Conservation (phyloP, 306 rosid genomes). For the Cicer cuneatum region DNA sequence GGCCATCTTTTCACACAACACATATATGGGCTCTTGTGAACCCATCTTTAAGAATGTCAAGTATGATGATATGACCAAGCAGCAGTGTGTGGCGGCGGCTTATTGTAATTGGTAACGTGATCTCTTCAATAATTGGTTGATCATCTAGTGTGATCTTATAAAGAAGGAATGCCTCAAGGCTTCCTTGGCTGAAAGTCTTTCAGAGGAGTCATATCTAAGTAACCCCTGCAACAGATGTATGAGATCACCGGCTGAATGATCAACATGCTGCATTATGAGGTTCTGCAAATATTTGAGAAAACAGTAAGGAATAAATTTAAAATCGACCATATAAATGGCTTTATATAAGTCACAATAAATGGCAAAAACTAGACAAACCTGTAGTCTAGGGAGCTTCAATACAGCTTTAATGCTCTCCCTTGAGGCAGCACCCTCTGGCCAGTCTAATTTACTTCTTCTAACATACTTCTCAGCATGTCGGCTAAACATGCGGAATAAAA, state of each 20-base stretch:
- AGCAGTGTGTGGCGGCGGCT: neutral
- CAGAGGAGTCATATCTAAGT: constrained; percentile 76
- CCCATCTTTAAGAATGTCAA: neutral
- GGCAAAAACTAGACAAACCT: constrained; percentile 56
- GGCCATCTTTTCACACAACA: neutral
- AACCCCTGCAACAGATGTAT: constrained; percentile 90
- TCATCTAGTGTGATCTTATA: constrained; percentile 57
- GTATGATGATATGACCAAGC: neutral
- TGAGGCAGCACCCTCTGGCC: constrained; percentile 91
- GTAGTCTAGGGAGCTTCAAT: constrained; percentile 80
- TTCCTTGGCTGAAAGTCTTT: constrained; percentile 71
- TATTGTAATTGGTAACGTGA: neutral
- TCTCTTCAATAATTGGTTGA: neutral
- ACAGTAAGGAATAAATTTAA: neutral
- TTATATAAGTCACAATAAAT: neutral
- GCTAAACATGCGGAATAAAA: constrained; percentile 45
- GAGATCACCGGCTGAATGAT: constrained; percentile 93
- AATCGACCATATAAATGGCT: neutral
- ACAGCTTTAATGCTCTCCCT: constrained; percentile 94
- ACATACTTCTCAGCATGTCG: constrained; percentile 91
- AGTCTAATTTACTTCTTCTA: constrained; percentile 82
- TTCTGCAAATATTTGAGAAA: constrained; percentile 56
- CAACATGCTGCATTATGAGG: constrained; percentile 91
- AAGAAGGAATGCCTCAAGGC: constrained; percentile 86
- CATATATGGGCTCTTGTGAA: neutral